These are phyloP conservation scores for Rosa hybrid DNA, from an alignment of 331 rosid species.

Conservation along the genomic window DNA sequence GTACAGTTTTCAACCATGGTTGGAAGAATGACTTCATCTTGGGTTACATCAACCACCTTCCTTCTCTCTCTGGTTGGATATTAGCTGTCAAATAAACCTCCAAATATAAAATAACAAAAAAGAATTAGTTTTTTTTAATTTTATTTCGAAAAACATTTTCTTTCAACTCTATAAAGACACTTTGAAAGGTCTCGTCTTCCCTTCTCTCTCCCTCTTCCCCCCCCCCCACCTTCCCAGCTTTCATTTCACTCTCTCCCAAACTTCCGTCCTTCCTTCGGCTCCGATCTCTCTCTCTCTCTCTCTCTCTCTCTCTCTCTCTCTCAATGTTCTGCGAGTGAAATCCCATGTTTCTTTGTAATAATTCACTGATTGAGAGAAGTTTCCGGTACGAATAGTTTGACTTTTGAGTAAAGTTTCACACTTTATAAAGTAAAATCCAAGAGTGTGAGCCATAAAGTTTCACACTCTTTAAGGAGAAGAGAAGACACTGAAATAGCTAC, in stretches of 20 bases:
- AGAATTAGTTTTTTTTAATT: background rate
- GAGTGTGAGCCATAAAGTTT: background rate
- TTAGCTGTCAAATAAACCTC: constrained; percentile 67
- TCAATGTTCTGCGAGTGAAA: background rate
- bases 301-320: background rate
- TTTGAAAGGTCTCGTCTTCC: constrained; percentile 6
- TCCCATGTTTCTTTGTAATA: background rate
- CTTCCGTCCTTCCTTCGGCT: background rate
- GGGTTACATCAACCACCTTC: background rate
- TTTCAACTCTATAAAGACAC: constrained; percentile 45
- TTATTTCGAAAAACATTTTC: background rate
- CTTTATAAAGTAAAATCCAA: background rate
- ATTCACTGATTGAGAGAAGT: background rate
- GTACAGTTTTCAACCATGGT: background rate
- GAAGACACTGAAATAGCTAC: constrained; percentile 1
- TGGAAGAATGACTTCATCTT: background rate
- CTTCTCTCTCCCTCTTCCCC: background rate
- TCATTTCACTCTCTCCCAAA: background rate
- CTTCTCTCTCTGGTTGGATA: constrained; percentile 54
- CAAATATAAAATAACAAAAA: background rate
- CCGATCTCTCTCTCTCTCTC: background rate
- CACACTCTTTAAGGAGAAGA: background rate
- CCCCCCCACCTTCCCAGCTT: constrained; percentile 3
- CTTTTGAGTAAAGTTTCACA: background rate
- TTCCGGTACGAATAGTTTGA: background rate